Base-by-base conservation (phyloP, 208 protist genomes). In the Acanthamoeba pearcei region DNA sequence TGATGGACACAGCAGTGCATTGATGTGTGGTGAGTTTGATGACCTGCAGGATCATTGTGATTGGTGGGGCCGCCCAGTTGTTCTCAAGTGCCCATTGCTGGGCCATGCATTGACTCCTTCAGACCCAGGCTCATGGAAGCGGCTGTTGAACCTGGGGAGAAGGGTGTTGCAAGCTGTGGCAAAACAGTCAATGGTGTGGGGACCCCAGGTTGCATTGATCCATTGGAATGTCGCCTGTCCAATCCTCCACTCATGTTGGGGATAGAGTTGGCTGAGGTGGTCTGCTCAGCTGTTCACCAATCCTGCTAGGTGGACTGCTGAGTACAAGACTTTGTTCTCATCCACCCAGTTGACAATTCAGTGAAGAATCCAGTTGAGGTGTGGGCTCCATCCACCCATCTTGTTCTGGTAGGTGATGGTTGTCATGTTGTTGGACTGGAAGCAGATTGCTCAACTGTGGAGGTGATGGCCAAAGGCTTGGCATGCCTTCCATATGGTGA, bases 31-130 rank as follows among this genome's bases (percentile, higher is more conserved):
- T 17, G 17, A 85, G 49, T 35, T 85, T 0, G 5, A 85, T 13
- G 15, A 85, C 8, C 1, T 32, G 13, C 5, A 42, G 76, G n/a
- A 85, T 85, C 46, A 85, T 55, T 10, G 46, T 35, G 49, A 85
- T 57, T 1, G 76, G 76, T 17, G 76, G 76, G 1, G 76, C 42
- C 6, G 76, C 76, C 76, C 76, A 85, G 76, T 85, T 85, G 76
- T 85, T 85, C 19, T 83, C 42, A 12, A 29, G 4, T 3, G 8
- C 5, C 76, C 76, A 83, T 42, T 29, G 13, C 76, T 83, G 76
- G 76, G 57, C 38, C 5, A 83, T 19, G 46, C 19, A n/a, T 83
- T 57, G 24, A 24, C 29, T 4, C 38, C 76, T 24, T 83, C 27
- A 9, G 46, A 5, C 3, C 76, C 42, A 3, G 10, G 12, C 46